phyloP scores from a whole-genome alignment of 768 basidiomycete genomes.

The Lentinula lateritia region DNA sequence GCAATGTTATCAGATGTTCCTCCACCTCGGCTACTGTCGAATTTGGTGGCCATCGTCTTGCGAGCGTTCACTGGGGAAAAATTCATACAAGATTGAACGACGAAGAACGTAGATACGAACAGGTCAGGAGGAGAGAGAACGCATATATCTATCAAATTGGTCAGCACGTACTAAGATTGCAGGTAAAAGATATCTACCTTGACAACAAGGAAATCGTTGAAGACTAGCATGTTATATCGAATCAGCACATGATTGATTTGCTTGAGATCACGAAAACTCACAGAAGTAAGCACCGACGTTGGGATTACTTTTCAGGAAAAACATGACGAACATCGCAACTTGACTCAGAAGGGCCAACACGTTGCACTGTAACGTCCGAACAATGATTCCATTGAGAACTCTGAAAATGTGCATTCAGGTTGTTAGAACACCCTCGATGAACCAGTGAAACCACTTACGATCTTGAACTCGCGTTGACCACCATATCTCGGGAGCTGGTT shows the following conservation, averaged over 20 bases:
- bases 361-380: slow-evolving; percentile 1
- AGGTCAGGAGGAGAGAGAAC: slow-evolving; percentile 2
- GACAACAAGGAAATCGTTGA: slow-evolving; percentile 5
- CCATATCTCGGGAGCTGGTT: not conserved
- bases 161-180: not conserved
- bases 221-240: not conserved
- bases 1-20: slow-evolving; percentile 2
- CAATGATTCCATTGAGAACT: not conserved
- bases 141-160: not conserved
- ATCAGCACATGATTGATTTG: not conserved
- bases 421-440: not conserved
- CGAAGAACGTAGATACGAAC: not conserved
- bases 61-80: not conserved
- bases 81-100: not conserved
- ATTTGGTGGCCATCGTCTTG: slow-evolving; percentile 3
- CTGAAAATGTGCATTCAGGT: not conserved
- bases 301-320: not conserved
- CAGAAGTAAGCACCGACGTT: not conserved
- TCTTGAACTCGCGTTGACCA: slow-evolving; percentile 1
- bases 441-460: not conserved
- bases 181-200: not conserved
- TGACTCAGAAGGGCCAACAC: not conserved
- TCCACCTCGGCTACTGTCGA: not conserved
- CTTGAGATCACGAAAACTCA: not conserved
- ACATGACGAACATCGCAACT: slow-evolving; percentile 6